phyloP scores from a whole-genome alignment of 2,329 filamentous ascomycete species.

The Penicillium glabrum region DNA sequence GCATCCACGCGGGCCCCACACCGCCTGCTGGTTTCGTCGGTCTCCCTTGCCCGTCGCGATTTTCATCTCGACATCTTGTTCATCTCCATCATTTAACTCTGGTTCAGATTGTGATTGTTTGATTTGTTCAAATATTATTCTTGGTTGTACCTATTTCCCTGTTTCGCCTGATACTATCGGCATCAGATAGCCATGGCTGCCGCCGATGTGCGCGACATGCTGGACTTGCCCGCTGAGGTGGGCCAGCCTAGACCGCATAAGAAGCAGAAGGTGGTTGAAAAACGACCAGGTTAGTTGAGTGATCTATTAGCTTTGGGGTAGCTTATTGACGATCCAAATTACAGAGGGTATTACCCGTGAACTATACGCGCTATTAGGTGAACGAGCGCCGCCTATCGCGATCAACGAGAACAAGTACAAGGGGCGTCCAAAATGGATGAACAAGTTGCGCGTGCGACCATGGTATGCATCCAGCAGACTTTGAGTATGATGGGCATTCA shows the following conservation, averaged over 20 bases:
- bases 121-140: background rate
- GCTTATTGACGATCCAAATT: background rate
- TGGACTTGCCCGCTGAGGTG: slow-evolving; percentile 67
- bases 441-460: slow-evolving; percentile 44
- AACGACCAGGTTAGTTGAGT: slow-evolving; percentile 52
- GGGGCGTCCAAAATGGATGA: slow-evolving; percentile 48
- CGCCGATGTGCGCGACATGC: slow-evolving; percentile 82
- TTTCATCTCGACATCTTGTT: slow-evolving; percentile 10
- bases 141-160: background rate
- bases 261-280: slow-evolving; percentile 68
- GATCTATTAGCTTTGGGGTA: background rate
- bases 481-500: slow-evolving; percentile 45
- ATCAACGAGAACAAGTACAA: slow-evolving; percentile 56
- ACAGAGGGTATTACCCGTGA: slow-evolving; percentile 53
- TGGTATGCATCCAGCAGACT: slow-evolving; percentile 52
- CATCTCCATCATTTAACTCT: background rate
- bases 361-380: slow-evolving; percentile 52
- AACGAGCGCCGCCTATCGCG: slow-evolving; percentile 53
- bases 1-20: slow-evolving; percentile 18
- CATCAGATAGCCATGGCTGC: slow-evolving; percentile 58
- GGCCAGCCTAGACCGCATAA: slow-evolving; percentile 65
- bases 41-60: slow-evolving; percentile 26
- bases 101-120: background rate
- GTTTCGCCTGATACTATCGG: background rate
- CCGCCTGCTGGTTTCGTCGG: slow-evolving; percentile 21